Evolutionary conservation across 495 filamentous ascomycete species (phyloP).

Genomic region (Oidiodendron maius): DNA sequence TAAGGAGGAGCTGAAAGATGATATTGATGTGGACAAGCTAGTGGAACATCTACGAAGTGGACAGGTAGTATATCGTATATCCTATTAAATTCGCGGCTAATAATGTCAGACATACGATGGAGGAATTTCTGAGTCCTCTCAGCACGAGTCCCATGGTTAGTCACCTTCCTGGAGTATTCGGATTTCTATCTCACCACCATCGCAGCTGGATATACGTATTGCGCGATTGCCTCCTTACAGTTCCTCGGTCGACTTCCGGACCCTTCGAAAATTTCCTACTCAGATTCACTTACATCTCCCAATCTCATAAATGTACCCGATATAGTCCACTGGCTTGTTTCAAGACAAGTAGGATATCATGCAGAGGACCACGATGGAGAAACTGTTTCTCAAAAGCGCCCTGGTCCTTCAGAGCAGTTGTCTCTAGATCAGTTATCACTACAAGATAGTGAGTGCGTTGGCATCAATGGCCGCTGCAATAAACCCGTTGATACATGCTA

Average conservation of each 20-base stretch:
- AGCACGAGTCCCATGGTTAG: slow-evolving; percentile 84
- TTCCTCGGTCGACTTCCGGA: slow-evolving; percentile 52
- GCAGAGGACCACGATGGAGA: slow-evolving; percentile 36
- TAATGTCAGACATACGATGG: slow-evolving; percentile 76
- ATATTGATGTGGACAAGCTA: slow-evolving; percentile 69
- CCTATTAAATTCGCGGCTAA: slow-evolving; percentile 7
- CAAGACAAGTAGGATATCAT: slow-evolving; percentile 51
- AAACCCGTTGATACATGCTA: slow-evolving; percentile 94
- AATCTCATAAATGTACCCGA: slow-evolving; percentile 25
- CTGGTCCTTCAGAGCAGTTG: slow-evolving; percentile 10
- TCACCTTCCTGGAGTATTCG: slow-evolving; percentile 10
- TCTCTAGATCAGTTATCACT: slow-evolving; percentile 33
- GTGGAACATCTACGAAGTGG: slow-evolving; percentile 64
- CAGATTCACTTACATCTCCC: slow-evolving; percentile 13
- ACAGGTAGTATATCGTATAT: slow-evolving; percentile 42
- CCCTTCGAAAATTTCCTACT: slow-evolving; percentile 27
- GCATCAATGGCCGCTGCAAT: slow-evolving; percentile 84
- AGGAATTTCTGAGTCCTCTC: slow-evolving; percentile 74
- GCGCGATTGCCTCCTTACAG: slow-evolving; percentile 68
- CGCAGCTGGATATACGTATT: slow-evolving; percentile 82
- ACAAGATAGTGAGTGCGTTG: slow-evolving; percentile 37
- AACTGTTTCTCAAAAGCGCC: slow-evolving; percentile 38
- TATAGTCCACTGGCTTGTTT: slow-evolving; percentile 59
- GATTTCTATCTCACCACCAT: slow-evolving; percentile 15
- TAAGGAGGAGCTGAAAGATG: slow-evolving; percentile 51